A percentile compares a stretch with the other conserved stretches of the same genome.
These are phyloP conservation scores for Neoascochyta sp. DNA, from an alignment of 2,329 filamentous ascomycete genomes.

Conservation along the genomic window DNA sequence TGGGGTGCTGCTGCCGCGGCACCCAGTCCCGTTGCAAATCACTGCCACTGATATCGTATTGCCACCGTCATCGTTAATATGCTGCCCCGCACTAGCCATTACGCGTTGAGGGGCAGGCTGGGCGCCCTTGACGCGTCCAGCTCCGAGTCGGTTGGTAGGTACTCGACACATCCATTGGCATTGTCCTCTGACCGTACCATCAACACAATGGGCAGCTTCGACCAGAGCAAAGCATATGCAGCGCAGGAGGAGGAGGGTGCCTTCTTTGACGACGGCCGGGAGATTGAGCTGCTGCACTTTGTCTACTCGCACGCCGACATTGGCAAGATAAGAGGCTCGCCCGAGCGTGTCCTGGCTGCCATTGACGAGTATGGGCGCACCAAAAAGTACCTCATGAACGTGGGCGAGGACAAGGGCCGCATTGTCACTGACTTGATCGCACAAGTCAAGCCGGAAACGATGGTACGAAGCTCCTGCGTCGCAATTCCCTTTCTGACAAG, in stretches of 20 bases:
- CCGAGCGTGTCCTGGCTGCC: slow-evolving; percentile 59
- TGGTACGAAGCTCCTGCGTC: slow-evolving; percentile 45
- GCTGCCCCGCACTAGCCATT: slow-evolving; percentile 20
- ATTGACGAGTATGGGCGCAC: slow-evolving; percentile 68
- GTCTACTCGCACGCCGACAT: slow-evolving; percentile 61
- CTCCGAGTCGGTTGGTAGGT: too few relatives aligned
- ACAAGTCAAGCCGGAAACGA: slow-evolving; percentile 61
- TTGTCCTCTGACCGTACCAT: slow-evolving; percentile 10
- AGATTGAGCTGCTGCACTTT: slow-evolving; percentile 68
- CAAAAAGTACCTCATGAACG: slow-evolving; percentile 74
- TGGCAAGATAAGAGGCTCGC: slow-evolving; percentile 61
- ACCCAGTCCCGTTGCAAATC: too few relatives aligned
- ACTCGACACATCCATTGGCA: slow-evolving; percentile 5
- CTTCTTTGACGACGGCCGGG: slow-evolving; percentile 65
- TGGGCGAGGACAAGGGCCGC: slow-evolving; percentile 69
- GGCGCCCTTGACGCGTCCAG: slow-evolving; percentile 17
- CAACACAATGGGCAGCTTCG: slow-evolving; percentile 31
- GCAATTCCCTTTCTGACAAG: slow-evolving; percentile 5
- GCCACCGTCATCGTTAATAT: slow-evolving; percentile 21
- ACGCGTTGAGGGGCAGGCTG: slow-evolving; percentile 23
- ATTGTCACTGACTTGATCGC: slow-evolving; percentile 67
- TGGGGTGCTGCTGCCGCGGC: too few relatives aligned
- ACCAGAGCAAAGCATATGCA: slow-evolving; percentile 47
- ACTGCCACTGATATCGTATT: too few relatives aligned
- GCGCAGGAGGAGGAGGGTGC: slow-evolving; percentile 43